These are phyloP conservation scores for Chaetomium fimeti DNA, from an alignment of 495 filamentous ascomycete species.

Conservation along the genomic window DNA sequence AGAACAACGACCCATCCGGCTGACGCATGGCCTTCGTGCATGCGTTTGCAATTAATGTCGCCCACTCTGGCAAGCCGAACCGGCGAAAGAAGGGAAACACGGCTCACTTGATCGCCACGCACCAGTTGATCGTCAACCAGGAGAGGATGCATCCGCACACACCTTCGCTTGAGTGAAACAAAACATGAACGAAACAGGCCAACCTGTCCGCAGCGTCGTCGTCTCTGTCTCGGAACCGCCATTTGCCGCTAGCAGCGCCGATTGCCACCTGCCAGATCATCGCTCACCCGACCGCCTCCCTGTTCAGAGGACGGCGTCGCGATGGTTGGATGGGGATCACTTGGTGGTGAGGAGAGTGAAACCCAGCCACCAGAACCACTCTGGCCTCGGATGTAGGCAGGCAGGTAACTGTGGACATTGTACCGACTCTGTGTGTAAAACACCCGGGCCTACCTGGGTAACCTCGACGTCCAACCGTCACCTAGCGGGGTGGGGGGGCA, in stretches of 20 bases:
- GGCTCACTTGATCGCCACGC: neutral
- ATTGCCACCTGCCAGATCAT: constrained; percentile 4
- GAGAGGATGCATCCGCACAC: neutral
- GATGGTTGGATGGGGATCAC: neutral
- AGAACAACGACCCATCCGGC: neutral
- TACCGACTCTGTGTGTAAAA: too few species aligned
- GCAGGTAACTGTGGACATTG: too few species aligned
- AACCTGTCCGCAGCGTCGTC: neutral
- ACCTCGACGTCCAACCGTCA: too few species aligned
- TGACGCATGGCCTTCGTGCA: neutral
- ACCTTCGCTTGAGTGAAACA: neutral
- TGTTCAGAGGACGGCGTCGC: neutral
- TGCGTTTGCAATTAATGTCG: neutral
- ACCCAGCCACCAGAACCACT: too few species aligned
- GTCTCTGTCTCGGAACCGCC: constrained; percentile 6
- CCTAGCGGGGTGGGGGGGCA: too few species aligned
- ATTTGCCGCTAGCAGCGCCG: constrained; percentile 10
- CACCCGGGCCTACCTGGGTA: too few species aligned
- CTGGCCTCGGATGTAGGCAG: too few species aligned
- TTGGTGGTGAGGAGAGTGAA: neutral
- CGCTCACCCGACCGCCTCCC: constrained; percentile 4
- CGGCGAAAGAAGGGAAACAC: neutral
- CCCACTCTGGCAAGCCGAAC: neutral
- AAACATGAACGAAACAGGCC: neutral
- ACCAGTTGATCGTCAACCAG: neutral